Conservation (phyloP, 2,329 filamentous ascomycete species). For the Cladosporium phlei region DNA sequence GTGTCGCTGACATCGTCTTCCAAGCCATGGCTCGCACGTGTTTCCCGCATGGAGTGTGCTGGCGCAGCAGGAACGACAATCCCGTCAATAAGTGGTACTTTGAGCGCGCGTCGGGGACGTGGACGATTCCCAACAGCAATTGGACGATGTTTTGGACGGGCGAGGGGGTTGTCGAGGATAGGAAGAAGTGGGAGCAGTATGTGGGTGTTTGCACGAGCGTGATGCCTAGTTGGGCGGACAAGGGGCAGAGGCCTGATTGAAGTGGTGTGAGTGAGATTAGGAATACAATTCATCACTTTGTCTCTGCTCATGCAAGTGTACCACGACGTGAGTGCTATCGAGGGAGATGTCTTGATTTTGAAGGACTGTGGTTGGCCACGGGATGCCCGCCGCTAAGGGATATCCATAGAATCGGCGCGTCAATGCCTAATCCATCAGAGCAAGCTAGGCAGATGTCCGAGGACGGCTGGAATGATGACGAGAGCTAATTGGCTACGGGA, state of each 20-base stretch:
- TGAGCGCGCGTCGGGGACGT: conserved; percentile 77
- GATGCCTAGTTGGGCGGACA: conserved; percentile 46
- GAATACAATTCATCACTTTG: too few species aligned
- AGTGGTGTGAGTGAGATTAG: too few species aligned
- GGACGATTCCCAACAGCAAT: conserved; percentile 73
- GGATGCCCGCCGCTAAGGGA: too few species aligned
- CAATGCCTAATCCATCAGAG: too few species aligned
- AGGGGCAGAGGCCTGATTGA: conserved; percentile 31
- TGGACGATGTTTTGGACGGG: conserved; percentile 99
- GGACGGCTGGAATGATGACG: too few species aligned
- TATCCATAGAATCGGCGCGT: too few species aligned
- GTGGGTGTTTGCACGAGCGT: conserved; percentile 45
- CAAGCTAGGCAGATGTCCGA: too few species aligned
- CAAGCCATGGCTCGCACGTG: conserved; percentile 89
- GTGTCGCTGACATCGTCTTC: conserved; percentile 93
- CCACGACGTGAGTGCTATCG: too few species aligned
- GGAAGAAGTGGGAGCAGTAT: conserved; percentile 45
- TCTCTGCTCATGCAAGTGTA: too few species aligned
- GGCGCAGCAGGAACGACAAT: conserved; percentile 84
- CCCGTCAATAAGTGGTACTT: conserved; percentile 99
- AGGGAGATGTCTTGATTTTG: too few species aligned
- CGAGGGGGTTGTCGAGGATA: conserved; percentile 50
- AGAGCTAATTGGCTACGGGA: too few species aligned
- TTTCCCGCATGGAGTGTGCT: conserved; percentile 84
- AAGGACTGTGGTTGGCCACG: too few species aligned